Evolutionary conservation across 495 filamentous ascomycete species (phyloP), one percentile per base, ranked within the genome.

Genomic region (Cudoniella acicularis): DNA sequence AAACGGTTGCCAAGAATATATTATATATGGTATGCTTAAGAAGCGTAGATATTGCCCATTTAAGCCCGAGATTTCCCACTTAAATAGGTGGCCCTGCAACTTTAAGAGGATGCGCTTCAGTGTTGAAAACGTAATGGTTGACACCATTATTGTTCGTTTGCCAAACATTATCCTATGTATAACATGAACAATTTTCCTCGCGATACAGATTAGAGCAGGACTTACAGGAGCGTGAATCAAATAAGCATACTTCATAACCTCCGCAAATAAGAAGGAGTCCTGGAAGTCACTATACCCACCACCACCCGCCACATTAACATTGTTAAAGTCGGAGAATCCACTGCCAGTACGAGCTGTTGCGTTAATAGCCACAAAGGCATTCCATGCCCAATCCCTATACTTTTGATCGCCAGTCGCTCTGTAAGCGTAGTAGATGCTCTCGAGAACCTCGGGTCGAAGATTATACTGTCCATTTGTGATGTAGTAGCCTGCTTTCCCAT

Each of bases 201-300:
- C 10, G 3, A 9, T 0, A 36, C 11, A 46, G 42, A 57, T 20
- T 48, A 10, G 45, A 10, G 21, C 51, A 41, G 13, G 10, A 62
- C 69, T 65, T 56, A 69, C 74, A 59, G 71, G 75, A 18, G 80
- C 75, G 53, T 87, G 82, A 54, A 88, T 85, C 56, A 96, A 65
- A 68, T 89, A 95, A 21, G 78, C 74, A 72, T 96, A 96, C 76
- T 96, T 96, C 65, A 95, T 60, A 52, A 92, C 88, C 75, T 96
- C 91, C 0, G 92, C 91, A 68, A 94, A 93, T 72, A 90, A 84
- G 75, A 95, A 96, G 64, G 88, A 92, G 75, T 96, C 91, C 77
- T 92, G 87, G 67, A 85, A 84, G 62, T 95, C 84, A 30, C 71
- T 69, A 49, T 80, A 82, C 3, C 70, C 69, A 3, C 87, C 90